A percentile compares a stretch with the other conserved stretches of the same genome.
Evolutionary conservation across 371 early-diverging fungal species (phyloP).

Genomic region (Mucor lusitanicus): DNA sequence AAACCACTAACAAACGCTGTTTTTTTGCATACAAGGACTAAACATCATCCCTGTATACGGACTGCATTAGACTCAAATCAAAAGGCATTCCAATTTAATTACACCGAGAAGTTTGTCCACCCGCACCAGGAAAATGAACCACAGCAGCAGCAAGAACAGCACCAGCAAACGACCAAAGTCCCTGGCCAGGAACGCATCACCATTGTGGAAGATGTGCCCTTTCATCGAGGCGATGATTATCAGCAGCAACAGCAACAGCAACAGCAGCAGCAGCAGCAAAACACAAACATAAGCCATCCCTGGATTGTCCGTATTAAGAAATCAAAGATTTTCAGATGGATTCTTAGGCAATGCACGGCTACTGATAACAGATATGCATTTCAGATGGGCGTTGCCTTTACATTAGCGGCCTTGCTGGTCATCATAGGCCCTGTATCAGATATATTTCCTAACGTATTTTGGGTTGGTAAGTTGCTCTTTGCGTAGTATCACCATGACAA

Average conservation of each 20-base stretch:
- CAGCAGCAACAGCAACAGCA: not conserved
- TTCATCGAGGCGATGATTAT: not conserved
- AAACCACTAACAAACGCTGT: too few relatives aligned
- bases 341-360: slow-evolving; percentile 8
- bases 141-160: not conserved
- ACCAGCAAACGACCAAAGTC: not conserved
- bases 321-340: slow-evolving; percentile 14
- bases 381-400: slow-evolving; percentile 24
- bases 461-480: slow-evolving; percentile 22
- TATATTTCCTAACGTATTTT: slow-evolving; percentile 25
- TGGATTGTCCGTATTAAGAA: not conserved
- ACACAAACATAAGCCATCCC: not conserved
- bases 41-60: too few relatives aligned
- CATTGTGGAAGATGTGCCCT: slow-evolving; percentile 16
- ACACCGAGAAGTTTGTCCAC: not conserved
- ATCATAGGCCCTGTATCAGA: slow-evolving; percentile 19
- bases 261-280: not conserved
- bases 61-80: not conserved
- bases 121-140: not conserved
- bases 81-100: not conserved
- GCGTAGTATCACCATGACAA: not conserved
- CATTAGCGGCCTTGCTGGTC: slow-evolving; percentile 19
- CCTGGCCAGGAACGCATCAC: slow-evolving; percentile 23
- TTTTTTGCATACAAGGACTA: not conserved
- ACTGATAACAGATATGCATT: slow-evolving; percentile 26